Conservation (phyloP, 148 eudicot genomes). For the Rhododendron williamsianum region DNA sequence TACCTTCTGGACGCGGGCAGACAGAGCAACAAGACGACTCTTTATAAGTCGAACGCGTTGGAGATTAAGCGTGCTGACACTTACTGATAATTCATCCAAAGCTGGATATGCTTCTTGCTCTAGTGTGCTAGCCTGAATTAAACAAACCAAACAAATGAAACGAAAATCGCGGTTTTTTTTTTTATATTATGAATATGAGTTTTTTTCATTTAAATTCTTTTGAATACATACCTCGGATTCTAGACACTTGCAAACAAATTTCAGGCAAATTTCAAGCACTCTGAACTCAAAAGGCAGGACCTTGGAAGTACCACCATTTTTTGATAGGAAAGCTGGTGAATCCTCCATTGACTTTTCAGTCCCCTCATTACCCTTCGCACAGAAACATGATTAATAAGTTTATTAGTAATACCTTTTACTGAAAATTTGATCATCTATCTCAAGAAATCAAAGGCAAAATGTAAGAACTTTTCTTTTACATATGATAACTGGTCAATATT, state of each 20-base stretch:
- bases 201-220: neutral
- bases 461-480: neutral
- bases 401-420: neutral
- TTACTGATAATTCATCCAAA: constrained; percentile 33
- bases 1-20: constrained; percentile 44
- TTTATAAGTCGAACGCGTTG: constrained; percentile 43
- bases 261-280: constrained; percentile 8
- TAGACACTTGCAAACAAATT: constrained; percentile 5
- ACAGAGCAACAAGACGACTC: constrained; percentile 34
- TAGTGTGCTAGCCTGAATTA: constrained; percentile 15
- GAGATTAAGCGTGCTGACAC: constrained; percentile 34
- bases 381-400: neutral
- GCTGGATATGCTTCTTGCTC: constrained; percentile 46
- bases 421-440: neutral
- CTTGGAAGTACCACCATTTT: neutral
- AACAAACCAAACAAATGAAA: neutral
- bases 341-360: neutral
- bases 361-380: neutral
- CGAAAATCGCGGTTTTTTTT: neutral
- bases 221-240: neutral
- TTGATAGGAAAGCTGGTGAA: neutral
- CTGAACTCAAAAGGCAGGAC: neutral
- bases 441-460: neutral
- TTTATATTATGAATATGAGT: neutral
- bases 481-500: neutral